Percentiles rank a stretch among this genome's conserved stretches.
Evolutionary conservation across 331 rosid species (phyloP).

Genomic region (Erythrophleum ivorense): DNA sequence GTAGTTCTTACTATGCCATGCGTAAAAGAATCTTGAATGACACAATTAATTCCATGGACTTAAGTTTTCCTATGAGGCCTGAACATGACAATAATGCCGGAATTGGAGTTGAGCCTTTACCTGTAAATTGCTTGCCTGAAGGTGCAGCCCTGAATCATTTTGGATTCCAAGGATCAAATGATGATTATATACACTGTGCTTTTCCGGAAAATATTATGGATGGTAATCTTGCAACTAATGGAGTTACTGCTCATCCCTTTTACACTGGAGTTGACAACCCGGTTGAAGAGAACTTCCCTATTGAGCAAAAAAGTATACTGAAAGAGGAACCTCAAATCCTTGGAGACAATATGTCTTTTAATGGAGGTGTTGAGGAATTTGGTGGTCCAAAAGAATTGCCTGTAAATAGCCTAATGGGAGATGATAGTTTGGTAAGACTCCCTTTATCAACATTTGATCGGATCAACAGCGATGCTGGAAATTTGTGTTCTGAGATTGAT

Average conservation of each 20-base stretch:
- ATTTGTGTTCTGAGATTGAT: constrained; percentile 61
- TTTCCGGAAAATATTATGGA: constrained; percentile 62
- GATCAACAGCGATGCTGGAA: constrained; percentile 53
- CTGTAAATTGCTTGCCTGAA: constrained; percentile 53
- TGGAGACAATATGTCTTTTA: constrained; percentile 49
- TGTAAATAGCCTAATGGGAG: constrained; percentile 53
- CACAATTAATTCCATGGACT: constrained; percentile 57
- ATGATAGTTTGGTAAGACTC: constrained; percentile 47
- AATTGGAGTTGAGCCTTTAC: constrained; percentile 53
- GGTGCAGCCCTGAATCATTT: constrained; percentile 54
- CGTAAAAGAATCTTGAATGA: constrained; percentile 67
- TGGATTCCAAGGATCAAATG: constrained; percentile 53
- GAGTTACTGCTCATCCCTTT: constrained; percentile 43
- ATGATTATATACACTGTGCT: constrained; percentile 48
- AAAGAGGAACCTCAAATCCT: constrained; percentile 57
- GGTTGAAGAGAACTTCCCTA: constrained; percentile 49
- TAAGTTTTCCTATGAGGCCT: constrained; percentile 67
- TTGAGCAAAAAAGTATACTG: constrained; percentile 44
- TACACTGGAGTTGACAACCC: constrained; percentile 53
- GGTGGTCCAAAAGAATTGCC: constrained; percentile 51
- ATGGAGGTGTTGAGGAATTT: constrained; percentile 52
- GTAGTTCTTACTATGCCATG: constrained; percentile 70
- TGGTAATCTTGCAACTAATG: constrained; percentile 37
- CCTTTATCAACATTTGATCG: constrained; percentile 56
- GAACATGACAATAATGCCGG: constrained; percentile 41